Base-by-base conservation (phyloP, 2,329 filamentous ascomycete species). In the Allantophomopsis lycopodina region DNA sequence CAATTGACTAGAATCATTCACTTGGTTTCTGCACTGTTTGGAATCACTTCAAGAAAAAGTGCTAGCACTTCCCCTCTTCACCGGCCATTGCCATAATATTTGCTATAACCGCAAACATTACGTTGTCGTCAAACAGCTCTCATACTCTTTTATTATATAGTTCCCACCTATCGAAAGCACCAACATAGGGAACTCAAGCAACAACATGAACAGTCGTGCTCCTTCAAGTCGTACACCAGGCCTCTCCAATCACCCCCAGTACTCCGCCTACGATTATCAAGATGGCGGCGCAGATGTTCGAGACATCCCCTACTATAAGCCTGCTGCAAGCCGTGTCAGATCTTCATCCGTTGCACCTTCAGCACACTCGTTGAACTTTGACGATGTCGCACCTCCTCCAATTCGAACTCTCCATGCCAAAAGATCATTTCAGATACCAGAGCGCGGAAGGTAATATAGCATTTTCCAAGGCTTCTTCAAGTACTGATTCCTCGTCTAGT, bases 301-400 rank as follows among this genome's bases (percentile, higher is more conserved):
- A 32, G 46, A 53, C 35, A 50, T 50, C 23, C 49, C 49, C 20
- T 42, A 50, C 13, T 45, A 47, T 36, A 43, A 45, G 36, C 32
- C 39, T n/a, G 35, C 36, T 21, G 15, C 6, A n/a, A 13, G 13
- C 14, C 14, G 30, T 15, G 13, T 7, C 15, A 37, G 18, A 33
- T 28, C 12, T 39, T 15, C 40, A 16, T 37, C 35, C 14, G 17
- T 37, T 34, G 32, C 32, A 7, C 32, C 7, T 12, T 28, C 23
- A 12, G 23, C 23, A 28, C 23, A 28, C 7, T 28, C 23, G 23
- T 28, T 28, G 23, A 28, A 28, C 23, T 28, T 34, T 34, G 32
- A 34, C 10, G 32, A 34, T 15, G 12, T 15, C 7, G 32, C n/a
- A n/a, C n/a, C 16, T 17, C n/a, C 32, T 15, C 16, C 32, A 2